Evolutionary conservation across 495 filamentous ascomycete species (phyloP).

Genomic region (Lepidopterella palustris): DNA sequence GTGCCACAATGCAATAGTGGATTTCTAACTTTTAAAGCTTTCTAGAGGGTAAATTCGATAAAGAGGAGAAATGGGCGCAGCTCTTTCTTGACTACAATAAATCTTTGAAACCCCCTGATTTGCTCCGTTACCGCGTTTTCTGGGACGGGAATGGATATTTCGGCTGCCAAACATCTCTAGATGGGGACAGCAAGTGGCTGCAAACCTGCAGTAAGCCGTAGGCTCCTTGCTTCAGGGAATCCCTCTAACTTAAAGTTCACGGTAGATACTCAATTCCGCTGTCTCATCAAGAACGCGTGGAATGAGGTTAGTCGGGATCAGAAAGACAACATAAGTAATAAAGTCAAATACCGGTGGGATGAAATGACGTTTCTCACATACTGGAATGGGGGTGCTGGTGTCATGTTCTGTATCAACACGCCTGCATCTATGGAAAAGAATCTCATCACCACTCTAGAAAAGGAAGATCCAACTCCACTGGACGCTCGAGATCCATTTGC

Average conservation of each 20-base stretch:
- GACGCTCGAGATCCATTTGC: constrained; percentile 2
- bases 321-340: not conserved
- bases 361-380: not conserved
- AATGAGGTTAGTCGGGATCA: not conserved
- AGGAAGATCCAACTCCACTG: not conserved
- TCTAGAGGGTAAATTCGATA: not conserved
- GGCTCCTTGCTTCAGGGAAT: not conserved
- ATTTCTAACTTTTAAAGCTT: not conserved
- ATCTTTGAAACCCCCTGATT: not conserved
- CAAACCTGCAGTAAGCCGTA: not conserved
- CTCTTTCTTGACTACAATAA: not conserved
- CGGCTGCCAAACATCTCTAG: not conserved
- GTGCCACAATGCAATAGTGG: not conserved
- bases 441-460: not conserved
- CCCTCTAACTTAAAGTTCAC: not conserved
- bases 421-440: not conserved
- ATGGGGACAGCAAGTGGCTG: not conserved
- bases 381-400: not conserved
- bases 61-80: not conserved
- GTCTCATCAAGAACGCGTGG: not conserved
- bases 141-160: constrained; percentile 3
- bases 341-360: not conserved
- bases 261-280: constrained; percentile 2
- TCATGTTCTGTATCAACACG: not conserved
- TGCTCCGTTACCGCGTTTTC: not conserved